Evolutionary conservation across 371 early-diverging fungal genomes (phyloP), one percentile per base, ranked within the genome.

Genomic region (Rozella allomycis): DNA sequence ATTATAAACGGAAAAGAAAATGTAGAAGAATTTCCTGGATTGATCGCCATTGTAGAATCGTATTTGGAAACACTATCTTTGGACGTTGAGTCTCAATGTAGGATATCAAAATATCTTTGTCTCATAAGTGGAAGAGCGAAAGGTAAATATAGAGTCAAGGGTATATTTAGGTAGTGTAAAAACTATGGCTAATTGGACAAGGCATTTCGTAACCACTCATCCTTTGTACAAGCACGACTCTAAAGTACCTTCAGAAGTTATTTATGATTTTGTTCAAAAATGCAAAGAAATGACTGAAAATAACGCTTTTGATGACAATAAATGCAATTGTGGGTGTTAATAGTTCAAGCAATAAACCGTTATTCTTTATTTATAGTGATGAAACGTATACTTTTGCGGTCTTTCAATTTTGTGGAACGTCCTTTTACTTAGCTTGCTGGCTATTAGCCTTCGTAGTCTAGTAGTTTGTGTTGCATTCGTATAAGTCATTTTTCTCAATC

Each of bases 141-240:
- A 26, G 9, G 16, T 31, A 0, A 16, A 17, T 7, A 26, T 23
- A n/a, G 12, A 16, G 1, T 17, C 63, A 34, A 73, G 70, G 10
- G 67, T 73, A 10, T 54, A 63, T 38, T 52, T 58, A 36, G 91
- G 81, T 19, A 52, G 53, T n/a, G 45, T 85, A 13, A 68, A 77
- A 60, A 94, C 94, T 0, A 69, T 70, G 3, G 94, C 94, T 5
- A 64, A 74, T 4, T 96, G 80, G 72, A 72, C 88, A 18, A 71
- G 98, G 29, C 55, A 78, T 17, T 86, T 88, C 56, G 80, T 94
- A 19, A 60, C 52, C 20, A 48, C 37, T n/a, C 98, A 97, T 40
- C 76, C 81, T 1, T 74, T 58, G 5, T 97, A 97, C 60, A 70
- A 78, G 42, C 61, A 73, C 11, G 97, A 97, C 47, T 81, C 84